These are phyloP conservation scores for Sporobolomyces pararoseus DNA, from an alignment of 768 basidiomycete genomes.

Conservation along the genomic window DNA sequence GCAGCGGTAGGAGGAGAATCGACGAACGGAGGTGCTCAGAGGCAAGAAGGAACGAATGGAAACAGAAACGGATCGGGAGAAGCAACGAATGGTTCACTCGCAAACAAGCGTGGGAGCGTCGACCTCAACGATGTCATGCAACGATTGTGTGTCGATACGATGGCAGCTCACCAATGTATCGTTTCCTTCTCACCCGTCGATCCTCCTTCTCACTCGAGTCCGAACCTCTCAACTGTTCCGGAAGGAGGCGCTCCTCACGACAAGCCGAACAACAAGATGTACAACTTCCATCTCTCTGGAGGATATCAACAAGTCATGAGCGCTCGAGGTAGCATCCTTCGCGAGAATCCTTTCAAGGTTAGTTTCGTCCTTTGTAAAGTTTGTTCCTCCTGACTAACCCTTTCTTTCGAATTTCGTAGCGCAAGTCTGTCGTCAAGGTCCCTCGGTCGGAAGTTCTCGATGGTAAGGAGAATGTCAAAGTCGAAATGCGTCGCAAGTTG, in stretches of 20 bases:
- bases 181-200: constrained; percentile 72
- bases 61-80: not conserved
- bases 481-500: constrained; percentile 51
- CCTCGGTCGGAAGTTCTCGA: constrained; percentile 90
- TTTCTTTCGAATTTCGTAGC: constrained; percentile 55
- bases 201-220: constrained; percentile 48
- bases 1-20: not conserved
- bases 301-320: constrained; percentile 88
- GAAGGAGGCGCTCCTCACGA: constrained; percentile 18
- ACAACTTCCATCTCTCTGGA: constrained; percentile 88
- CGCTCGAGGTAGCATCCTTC: constrained; percentile 79
- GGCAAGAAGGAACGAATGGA: not conserved
- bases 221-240: constrained; percentile 31
- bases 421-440: constrained; percentile 77
- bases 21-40: too few species aligned
- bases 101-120: constrained; percentile 18
- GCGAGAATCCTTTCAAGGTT: constrained; percentile 76
- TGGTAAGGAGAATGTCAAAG: constrained; percentile 51
- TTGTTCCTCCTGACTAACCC: not conserved
- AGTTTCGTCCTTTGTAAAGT: not conserved
- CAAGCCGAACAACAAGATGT: constrained; percentile 36
- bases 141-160: constrained; percentile 73
- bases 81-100: not conserved
- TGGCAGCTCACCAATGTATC: constrained; percentile 75
- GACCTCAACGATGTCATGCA: constrained; percentile 62